Base-by-base conservation (phyloP, 2,329 filamentous ascomycete genomes). In the Pseudogymnoascus sp. region DNA sequence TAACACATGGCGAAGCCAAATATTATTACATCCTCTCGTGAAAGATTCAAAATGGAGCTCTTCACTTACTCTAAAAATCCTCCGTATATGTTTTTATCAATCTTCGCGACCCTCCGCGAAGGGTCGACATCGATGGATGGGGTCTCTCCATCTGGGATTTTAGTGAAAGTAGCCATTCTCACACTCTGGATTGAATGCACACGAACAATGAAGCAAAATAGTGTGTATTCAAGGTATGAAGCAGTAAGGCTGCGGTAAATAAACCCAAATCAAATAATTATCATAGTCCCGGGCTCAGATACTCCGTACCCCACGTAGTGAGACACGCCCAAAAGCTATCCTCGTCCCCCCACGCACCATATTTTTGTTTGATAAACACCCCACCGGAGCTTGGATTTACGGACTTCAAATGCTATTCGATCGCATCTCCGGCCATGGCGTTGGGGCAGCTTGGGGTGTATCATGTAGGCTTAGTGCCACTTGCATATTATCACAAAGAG, bases 21-120 rank as follows among this genome's bases (percentile, higher is more conserved):
- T 18, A 50, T 16, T 30, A 16, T 11, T 61, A 39, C 9, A 28
- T 8, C 4, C 12, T 22, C 14, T 6, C 28, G 1, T 16, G n/a
- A 22, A 28, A 7, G 14, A 47, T 54, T 16, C 28, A 12, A 25
- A 18, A 33, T 12, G 8, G 30, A 50, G n/a, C 25, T 33, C 25
- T 1, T 25, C 38, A 73, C 83, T 75, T 77, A 90, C 88, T 94
- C 90, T 63, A 87, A 90, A 74, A 94, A 94, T 9, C 89, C 90
- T 61, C 88, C 87, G 79, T 93, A 94, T 68, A 89, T 90, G 70
- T 90, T 90, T 38, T 41, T 66, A 70, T 70, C 67, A 69, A 94
- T 90, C 71, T 86, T 86, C 62, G 87, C 86, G 60, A 92, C 75
- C 66, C 81, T 84, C 72, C 88, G 82, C 14, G 75, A 73, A 4